Base-by-base conservation (phyloP, 768 basidiomycete genomes). In the Suillus decipiens region DNA sequence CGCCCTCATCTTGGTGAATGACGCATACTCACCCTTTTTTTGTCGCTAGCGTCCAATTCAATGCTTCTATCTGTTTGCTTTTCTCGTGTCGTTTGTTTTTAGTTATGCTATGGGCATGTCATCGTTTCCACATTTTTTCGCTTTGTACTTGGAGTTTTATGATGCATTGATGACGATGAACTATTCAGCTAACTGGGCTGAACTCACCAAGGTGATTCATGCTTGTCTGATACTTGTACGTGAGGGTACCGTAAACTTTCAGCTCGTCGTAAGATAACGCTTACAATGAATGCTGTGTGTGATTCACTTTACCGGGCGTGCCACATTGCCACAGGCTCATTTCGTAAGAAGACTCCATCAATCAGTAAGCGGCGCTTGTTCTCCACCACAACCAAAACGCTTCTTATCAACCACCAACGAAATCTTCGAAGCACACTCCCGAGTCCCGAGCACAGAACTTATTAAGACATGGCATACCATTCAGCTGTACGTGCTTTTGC, bases 61-160 rank as follows among this genome's bases (percentile, higher is more conserved):
- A 51, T 55, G 54, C 54, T 55, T 55, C 54, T 55, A 55, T 55
- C 54, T 55, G n/a, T 55, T 55, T 55, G 50, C 50, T 55, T 22
- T 55, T 55, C 24, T 55, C 54, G 54, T 55, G 22, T 36, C 50
- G 54, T 55, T n/a, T 22, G 34, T 55, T 55, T 51, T 36, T 36
- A 55, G 34, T 11, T 55, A 36, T 37, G 17, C 48, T 50, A 31
- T 51, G 28, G 50, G 50, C 50, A 51, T 51, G 28, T 51, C 50
- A 51, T 51, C 48, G 24, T 17, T 10, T 22, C 22, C 33, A 36
- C 22, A 22, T 34, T 22, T 36, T 14, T 55, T 55, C 19, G 36
- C n/a, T 36, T 22, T 55, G 54, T 55, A 55, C 50, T 51, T 17
- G 50, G 48, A 50, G 14, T 17, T 15, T 28, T 28, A 50, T 50